Conservation (phyloP, 768 basidiomycete genomes). For the Coprinopsis strossmayeri region DNA sequence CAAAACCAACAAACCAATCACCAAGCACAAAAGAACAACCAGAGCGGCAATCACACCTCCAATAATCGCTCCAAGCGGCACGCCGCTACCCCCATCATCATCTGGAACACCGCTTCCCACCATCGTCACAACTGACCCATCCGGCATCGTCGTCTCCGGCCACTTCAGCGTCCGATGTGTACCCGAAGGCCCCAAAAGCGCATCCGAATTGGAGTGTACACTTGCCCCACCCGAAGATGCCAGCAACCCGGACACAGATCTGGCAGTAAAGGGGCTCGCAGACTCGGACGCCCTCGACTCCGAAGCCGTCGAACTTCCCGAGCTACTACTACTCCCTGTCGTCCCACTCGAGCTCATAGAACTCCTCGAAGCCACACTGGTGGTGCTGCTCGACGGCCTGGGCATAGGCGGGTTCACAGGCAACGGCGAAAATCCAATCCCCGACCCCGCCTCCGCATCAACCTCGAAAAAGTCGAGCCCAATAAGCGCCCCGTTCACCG, state of each 20-base stretch:
- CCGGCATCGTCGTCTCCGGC: background rate
- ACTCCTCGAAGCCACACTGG: too few relatives aligned
- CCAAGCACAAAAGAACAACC: background rate
- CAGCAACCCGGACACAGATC: too few relatives aligned
- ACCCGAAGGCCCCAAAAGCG: too few relatives aligned
- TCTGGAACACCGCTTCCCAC: background rate
- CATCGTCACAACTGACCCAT: background rate
- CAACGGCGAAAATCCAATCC: too few relatives aligned
- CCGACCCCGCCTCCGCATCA: background rate
- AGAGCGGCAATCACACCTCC: background rate
- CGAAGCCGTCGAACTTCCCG: too few relatives aligned
- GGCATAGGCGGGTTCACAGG: background rate
- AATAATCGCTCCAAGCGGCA: background rate
- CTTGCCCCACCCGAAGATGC: too few relatives aligned
- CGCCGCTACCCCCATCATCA: background rate
- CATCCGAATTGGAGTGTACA: too few relatives aligned
- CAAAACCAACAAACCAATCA: background rate
- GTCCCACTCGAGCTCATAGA: too few relatives aligned
- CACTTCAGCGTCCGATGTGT: too few relatives aligned
- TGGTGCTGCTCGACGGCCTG: background rate
- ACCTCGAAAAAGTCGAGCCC: background rate
- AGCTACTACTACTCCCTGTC: too few relatives aligned
- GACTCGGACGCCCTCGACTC: too few relatives aligned
- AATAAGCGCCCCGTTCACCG: background rate
- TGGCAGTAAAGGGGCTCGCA: too few relatives aligned